Evolutionary conservation across 2,329 filamentous ascomycete species (phyloP).

Genomic region (Rachicladosporium sp.): DNA sequence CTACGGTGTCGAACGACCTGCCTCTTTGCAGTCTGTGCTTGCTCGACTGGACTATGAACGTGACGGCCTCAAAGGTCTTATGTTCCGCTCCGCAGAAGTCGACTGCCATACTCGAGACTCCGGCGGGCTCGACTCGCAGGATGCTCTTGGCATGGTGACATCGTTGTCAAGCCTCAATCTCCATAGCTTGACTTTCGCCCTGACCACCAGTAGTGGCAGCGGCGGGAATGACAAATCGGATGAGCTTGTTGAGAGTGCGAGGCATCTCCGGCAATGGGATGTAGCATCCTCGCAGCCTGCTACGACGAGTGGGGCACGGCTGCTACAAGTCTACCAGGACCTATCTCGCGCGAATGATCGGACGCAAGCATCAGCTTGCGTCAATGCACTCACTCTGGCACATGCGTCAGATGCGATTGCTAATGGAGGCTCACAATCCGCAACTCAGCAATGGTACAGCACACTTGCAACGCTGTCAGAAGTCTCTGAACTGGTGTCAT

Average conservation of each 20-base stretch:
- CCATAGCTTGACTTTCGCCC: constrained; percentile 70
- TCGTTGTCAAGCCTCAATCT: constrained; percentile 72
- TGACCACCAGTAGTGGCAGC: constrained; percentile 45
- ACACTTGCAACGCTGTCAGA: constrained; percentile 62
- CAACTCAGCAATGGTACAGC: not conserved
- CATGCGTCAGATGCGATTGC: not conserved
- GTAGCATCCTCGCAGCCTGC: constrained; percentile 28
- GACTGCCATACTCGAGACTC: constrained; percentile 65
- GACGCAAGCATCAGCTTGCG: not conserved
- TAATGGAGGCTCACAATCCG: not conserved
- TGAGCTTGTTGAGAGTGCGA: constrained; percentile 65
- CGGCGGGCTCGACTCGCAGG: constrained; percentile 43
- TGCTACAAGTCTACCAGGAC: constrained; percentile 57
- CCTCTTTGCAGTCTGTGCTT: constrained; percentile 65
- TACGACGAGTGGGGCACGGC: constrained; percentile 1
- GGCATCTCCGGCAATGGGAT: constrained; percentile 84
- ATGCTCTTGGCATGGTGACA: constrained; percentile 59
- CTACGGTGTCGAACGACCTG: constrained; percentile 73
- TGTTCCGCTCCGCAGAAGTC: constrained; percentile 82
- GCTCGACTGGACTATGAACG: constrained; percentile 79
- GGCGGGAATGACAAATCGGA: constrained; percentile 49
- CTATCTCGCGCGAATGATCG: constrained; percentile 30
- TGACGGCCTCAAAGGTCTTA: constrained; percentile 72
- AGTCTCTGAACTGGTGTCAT: constrained; percentile 60
- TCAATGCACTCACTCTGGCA: constrained; percentile 1